phyloP scores from a whole-genome alignment of 2,329 filamentous ascomycete species.

The Penicillium sp. region DNA sequence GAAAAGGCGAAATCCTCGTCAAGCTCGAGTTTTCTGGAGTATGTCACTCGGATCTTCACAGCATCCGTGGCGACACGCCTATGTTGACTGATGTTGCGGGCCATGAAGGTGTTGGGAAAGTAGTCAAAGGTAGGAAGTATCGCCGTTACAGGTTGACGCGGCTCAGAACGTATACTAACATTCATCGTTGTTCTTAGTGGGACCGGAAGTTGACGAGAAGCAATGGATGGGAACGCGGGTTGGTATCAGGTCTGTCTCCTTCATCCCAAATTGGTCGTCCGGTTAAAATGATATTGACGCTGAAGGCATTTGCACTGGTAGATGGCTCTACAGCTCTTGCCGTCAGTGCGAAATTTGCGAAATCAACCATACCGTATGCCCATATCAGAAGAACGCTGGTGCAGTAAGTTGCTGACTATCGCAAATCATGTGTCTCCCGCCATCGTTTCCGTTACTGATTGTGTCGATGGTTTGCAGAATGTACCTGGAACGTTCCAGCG shows the following conservation, averaged over 20 bases:
- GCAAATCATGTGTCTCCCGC: neutral
- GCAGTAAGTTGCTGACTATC: slow-evolving; percentile 24
- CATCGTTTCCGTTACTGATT: neutral
- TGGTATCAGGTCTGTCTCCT: slow-evolving; percentile 31
- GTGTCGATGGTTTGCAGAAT: slow-evolving; percentile 24
- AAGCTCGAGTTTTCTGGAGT: slow-evolving; percentile 50
- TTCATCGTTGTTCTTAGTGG: slow-evolving; percentile 19
- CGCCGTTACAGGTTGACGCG: neutral
- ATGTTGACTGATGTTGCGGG: slow-evolving; percentile 48
- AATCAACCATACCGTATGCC: slow-evolving; percentile 40
- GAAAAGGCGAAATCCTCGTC: slow-evolving; percentile 44
- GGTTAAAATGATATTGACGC: neutral
- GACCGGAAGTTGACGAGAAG: slow-evolving; percentile 25
- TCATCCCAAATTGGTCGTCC: neutral
- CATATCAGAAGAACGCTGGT: slow-evolving; percentile 39
- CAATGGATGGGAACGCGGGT: slow-evolving; percentile 33
- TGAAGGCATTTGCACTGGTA: slow-evolving; percentile 6
- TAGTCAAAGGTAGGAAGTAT: slow-evolving; percentile 33
- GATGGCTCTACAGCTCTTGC: slow-evolving; percentile 41
- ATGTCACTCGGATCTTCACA: slow-evolving; percentile 50
- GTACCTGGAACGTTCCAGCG: slow-evolving; percentile 41
- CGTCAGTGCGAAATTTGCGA: slow-evolving; percentile 40
- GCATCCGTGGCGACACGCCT: slow-evolving; percentile 43
- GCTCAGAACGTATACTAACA: neutral
- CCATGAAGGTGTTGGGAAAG: slow-evolving; percentile 47